Conservation (phyloP, 352 stramenopile genomes). For the Globisporangium apiculatum region DNA sequence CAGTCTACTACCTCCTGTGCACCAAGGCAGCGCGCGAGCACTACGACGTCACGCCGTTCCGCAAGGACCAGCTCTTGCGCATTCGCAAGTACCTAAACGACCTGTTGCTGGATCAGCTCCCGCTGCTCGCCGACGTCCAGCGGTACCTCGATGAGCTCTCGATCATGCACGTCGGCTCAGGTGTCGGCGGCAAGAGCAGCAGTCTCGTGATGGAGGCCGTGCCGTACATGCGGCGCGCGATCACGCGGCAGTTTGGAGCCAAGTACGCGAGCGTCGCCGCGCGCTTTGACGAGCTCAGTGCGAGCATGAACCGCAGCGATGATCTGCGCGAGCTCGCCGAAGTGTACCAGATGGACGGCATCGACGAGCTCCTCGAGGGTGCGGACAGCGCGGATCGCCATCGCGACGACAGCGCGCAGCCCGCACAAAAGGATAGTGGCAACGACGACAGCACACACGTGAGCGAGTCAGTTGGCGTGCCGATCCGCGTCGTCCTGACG, state of each 20-base stretch:
- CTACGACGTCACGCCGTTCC: conserved; percentile 93
- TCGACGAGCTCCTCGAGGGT: conserved; percentile 66
- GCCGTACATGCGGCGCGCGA: conserved; percentile 51
- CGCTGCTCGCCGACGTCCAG: conserved; percentile 90
- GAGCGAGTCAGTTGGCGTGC: conserved; percentile 7
- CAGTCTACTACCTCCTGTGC: conserved; percentile 92
- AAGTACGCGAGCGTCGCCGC: conserved; percentile 32
- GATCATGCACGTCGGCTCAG: conserved; percentile 75
- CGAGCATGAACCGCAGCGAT: conserved; percentile 35
- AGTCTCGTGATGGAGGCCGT: conserved; percentile 77
- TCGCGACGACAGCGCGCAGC: neutral
- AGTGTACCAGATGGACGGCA: conserved; percentile 73
- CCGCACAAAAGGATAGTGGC: conserved; percentile 5
- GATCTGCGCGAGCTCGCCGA: conserved; percentile 65
- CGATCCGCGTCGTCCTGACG: conserved; percentile 28
- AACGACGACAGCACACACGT: conserved; percentile 6
- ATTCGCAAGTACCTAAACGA: conserved; percentile 95
- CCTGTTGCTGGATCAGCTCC: conserved; percentile 92
- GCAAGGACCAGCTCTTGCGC: conserved; percentile 90
- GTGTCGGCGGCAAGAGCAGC: conserved; percentile 25
- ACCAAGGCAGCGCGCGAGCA: conserved; percentile 89
- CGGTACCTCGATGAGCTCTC: conserved; percentile 94
- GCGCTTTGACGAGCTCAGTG: conserved; percentile 40
- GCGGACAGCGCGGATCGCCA: conserved; percentile 1
- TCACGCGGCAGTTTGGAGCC: conserved; percentile 35